These are phyloP conservation scores for Rhizopogon roseolus DNA, from an alignment of 768 basidiomycete genomes.

Conservation along the genomic window DNA sequence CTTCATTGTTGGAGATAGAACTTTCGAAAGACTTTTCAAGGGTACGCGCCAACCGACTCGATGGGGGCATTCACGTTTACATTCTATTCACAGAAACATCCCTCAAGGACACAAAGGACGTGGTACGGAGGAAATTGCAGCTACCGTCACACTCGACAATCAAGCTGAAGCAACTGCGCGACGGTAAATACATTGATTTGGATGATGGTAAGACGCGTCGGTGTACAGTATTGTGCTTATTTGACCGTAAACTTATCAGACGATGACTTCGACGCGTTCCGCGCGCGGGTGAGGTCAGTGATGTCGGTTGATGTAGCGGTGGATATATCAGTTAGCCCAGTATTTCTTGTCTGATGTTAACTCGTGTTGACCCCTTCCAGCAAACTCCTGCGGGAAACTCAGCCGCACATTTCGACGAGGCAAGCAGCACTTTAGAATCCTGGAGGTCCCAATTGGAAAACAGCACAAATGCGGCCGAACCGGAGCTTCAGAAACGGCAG, in stretches of 20 bases:
- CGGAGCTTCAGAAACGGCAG: slow-evolving; percentile 7
- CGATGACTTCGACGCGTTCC: slow-evolving; percentile 77
- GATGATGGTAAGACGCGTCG: slow-evolving; percentile 57
- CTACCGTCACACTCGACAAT: slow-evolving; percentile 34
- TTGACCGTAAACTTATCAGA: slow-evolving; percentile 36
- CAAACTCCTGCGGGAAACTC: slow-evolving; percentile 10
- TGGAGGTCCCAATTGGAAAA: no score
- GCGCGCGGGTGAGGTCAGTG: slow-evolving; percentile 34
- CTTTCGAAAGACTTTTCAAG: slow-evolving; percentile 39
- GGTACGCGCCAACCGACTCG: slow-evolving; percentile 24
- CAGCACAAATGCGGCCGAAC: neutral
- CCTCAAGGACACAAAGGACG: slow-evolving; percentile 50
- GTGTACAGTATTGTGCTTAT: neutral
- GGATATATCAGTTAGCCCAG: slow-evolving; percentile 3
- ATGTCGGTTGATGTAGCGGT: slow-evolving; percentile 34
- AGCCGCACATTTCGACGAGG: neutral
- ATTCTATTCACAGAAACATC: slow-evolving; percentile 45
- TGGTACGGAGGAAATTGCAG: slow-evolving; percentile 59
- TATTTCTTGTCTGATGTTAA: neutral
- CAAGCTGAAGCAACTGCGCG: slow-evolving; percentile 48
- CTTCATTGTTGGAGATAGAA: slow-evolving; percentile 29
- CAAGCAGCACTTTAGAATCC: no score
- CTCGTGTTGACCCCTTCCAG: neutral
- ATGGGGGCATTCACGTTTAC: slow-evolving; percentile 1
- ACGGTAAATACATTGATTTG: slow-evolving; percentile 53